phyloP scores from a whole-genome alignment of 1,284 basidiomycete genomes.

The Moesziomyces globuligerus region DNA sequence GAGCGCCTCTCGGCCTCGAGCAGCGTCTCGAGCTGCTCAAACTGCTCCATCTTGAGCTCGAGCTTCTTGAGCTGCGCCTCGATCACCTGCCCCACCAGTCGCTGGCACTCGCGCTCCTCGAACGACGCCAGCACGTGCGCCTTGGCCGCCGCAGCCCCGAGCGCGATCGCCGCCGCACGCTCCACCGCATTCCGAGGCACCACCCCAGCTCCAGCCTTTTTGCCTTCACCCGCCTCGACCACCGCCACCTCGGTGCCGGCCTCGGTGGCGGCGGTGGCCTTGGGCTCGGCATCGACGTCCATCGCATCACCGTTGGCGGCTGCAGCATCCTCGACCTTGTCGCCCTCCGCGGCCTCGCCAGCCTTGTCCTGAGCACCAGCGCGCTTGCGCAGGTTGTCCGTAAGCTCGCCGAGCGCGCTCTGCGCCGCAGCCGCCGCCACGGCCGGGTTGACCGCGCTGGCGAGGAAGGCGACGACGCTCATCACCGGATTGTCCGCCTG shows the following conservation, averaged over 20 bases:
- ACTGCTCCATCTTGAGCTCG: conserved; percentile 71
- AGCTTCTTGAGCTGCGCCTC: conserved; percentile 91
- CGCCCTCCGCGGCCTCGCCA: conserved; percentile 17
- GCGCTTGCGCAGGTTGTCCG: conserved; percentile 56
- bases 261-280: conserved; percentile 15
- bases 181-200: conserved; percentile 61
- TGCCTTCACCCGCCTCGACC: conserved; percentile 29
- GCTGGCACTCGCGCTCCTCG: conserved; percentile 83
- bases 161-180: conserved; percentile 67
- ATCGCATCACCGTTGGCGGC: conserved; percentile 67
- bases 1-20: conserved; percentile 61
- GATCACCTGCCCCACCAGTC: conserved; percentile 84
- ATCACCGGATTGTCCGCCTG: conserved; percentile 97
- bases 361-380: conserved; percentile 14
- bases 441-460: conserved; percentile 87
- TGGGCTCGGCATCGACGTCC: conserved; percentile 54
- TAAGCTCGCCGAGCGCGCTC: conserved; percentile 77
- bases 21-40: conserved; percentile 63
- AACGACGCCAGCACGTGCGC: conserved; percentile 83
- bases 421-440: conserved; percentile 94
- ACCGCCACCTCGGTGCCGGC: conserved; percentile 14
- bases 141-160: conserved; percentile 88
- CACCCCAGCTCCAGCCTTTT: conserved; percentile 43
- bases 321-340: conserved; percentile 69
- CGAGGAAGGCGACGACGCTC: conserved; percentile 96